phyloP scores from a whole-genome alignment of 2,329 filamentous ascomycete genomes.

The Cladophialophora immunda region DNA sequence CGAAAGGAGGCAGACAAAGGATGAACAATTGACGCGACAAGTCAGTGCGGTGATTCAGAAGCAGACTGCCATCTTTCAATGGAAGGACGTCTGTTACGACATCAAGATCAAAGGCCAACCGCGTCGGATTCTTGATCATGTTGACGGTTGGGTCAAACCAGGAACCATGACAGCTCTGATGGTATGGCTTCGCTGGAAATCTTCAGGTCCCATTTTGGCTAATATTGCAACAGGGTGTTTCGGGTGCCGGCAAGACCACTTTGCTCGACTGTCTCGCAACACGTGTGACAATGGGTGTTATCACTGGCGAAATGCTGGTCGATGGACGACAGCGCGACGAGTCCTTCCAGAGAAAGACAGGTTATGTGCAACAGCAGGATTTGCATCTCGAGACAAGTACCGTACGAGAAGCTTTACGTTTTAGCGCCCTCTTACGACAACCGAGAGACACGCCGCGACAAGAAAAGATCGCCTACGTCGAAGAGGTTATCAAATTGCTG shows the following conservation, averaged over 20 bases:
- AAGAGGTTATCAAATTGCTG: constrained; percentile 87
- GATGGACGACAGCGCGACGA: constrained; percentile 76
- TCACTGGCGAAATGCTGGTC: constrained; percentile 84
- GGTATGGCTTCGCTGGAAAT: constrained; percentile 49
- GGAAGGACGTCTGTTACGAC: constrained; percentile 83
- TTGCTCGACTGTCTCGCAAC: constrained; percentile 85
- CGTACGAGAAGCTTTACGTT: constrained; percentile 85
- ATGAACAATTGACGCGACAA: constrained; percentile 28
- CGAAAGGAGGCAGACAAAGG: constrained; percentile 23
- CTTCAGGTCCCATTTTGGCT: not conserved
- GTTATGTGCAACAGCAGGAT: constrained; percentile 93
- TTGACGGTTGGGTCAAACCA: constrained; percentile 93
- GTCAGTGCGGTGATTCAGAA: constrained; percentile 48
- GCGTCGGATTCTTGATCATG: constrained; percentile 80
- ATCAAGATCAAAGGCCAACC: constrained; percentile 80
- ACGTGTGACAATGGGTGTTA: constrained; percentile 86
- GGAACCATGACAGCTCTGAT: constrained; percentile 91
- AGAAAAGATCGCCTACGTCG: constrained; percentile 89
- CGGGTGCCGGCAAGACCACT: constrained; percentile 90
- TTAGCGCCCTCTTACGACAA: constrained; percentile 85
- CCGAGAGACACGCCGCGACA: constrained; percentile 72
- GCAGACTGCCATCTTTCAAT: constrained; percentile 82
- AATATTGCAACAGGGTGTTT: constrained; percentile 64
- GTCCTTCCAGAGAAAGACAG: constrained; percentile 89
- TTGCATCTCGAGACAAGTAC: constrained; percentile 84